These are phyloP conservation scores for Malus asiatica DNA, from an alignment of 306 rosid species.

Conservation along the genomic window DNA sequence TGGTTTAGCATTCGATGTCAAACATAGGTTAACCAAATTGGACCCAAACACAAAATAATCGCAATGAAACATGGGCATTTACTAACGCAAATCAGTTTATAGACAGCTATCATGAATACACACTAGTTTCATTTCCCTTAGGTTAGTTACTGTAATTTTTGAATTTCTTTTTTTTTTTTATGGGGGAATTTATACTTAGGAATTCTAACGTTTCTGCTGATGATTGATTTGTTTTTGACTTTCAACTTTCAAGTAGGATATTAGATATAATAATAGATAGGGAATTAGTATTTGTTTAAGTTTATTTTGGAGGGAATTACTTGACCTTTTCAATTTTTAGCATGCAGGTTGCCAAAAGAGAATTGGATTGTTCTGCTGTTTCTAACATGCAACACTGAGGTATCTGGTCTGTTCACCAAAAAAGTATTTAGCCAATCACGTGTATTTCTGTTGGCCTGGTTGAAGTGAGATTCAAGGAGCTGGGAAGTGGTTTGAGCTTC, in stretches of 20 bases:
- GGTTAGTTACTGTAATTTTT: background rate
- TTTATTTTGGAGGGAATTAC: background rate
- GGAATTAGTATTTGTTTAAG: background rate
- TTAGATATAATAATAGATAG: no score
- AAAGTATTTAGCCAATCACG: background rate
- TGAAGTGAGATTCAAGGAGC: background rate
- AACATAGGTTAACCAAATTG: no score
- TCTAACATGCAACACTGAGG: background rate
- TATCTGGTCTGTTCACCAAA: no score
- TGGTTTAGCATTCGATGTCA: no score
- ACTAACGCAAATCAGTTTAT: no score
- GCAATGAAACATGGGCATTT: background rate
- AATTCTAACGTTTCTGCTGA: background rate
- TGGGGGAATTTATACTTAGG: background rate
- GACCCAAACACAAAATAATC: background rate
- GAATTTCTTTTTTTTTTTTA: background rate
- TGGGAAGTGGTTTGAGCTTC: conserved; percentile 8
- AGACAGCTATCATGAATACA: no score
- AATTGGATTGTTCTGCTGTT: background rate
- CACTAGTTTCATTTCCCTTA: background rate
- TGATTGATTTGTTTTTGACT: background rate
- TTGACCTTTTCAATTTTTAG: background rate
- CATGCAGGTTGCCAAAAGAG: background rate
- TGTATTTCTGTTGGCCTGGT: background rate
- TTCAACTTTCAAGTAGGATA: no score